Percentiles rank a stretch among this genome's conserved stretches.
These are phyloP conservation scores for Volvox reticuliferus DNA, from an alignment of 139 green algal species.

Conservation along the genomic window DNA sequence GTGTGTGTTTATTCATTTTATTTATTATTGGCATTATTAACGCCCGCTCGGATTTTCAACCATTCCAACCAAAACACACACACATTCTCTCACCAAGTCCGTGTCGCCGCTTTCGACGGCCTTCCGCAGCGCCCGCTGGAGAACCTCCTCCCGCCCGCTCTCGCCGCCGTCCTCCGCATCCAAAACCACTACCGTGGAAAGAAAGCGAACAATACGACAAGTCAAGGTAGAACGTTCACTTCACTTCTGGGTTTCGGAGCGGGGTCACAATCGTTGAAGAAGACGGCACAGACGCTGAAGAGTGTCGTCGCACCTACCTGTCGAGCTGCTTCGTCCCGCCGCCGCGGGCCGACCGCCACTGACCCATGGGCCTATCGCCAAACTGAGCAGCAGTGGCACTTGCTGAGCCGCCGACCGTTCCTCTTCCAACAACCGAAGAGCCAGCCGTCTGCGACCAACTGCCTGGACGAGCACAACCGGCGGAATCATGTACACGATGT, in stretches of 20 bases:
- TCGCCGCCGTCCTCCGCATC: conserved; percentile 1
- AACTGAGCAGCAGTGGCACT: conserved; percentile 66
- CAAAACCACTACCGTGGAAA: too few relatives aligned
- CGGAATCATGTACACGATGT: too few relatives aligned
- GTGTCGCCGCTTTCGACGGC: conserved; percentile 86
- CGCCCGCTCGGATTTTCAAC: too few relatives aligned
- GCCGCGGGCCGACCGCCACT: too few relatives aligned
- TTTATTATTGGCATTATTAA: too few relatives aligned
- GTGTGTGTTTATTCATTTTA: too few relatives aligned
- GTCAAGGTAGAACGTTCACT: too few relatives aligned
- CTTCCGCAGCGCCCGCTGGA: conserved; percentile 73
- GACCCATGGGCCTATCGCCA: conserved; percentile 39
- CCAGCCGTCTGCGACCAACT: conserved; percentile 64
- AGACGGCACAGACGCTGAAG: too few relatives aligned
- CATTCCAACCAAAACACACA: too few relatives aligned
- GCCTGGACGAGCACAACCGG: conserved; percentile 11
- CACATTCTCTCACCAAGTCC: conserved; percentile 81
- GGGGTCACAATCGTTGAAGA: neutral
- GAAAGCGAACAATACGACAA: too few relatives aligned
- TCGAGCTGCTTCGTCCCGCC: too few relatives aligned
- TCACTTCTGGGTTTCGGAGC: too few relatives aligned
- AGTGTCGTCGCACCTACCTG: neutral
- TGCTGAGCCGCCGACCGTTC: conserved; percentile 66
- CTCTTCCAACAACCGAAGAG: conserved; percentile 78
- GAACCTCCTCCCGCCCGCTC: conserved; percentile 46